Percentiles rank a stretch among this genome's conserved stretches.
Evolutionary conservation across 2,329 filamentous ascomycete genomes (phyloP).

Genomic region (Neophaeococcomyces mojaviensis): DNA sequence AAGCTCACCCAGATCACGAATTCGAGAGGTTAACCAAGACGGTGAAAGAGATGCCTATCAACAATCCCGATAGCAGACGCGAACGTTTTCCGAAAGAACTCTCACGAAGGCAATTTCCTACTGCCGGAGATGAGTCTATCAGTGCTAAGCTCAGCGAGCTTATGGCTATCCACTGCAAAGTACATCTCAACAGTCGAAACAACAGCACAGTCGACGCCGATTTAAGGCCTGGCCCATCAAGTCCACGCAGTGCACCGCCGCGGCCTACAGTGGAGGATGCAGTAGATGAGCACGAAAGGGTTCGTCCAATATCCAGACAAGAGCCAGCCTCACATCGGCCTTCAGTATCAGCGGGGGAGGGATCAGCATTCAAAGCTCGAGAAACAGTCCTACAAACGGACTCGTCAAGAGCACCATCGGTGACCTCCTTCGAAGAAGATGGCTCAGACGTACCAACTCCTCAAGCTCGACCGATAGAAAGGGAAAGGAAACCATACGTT

Average conservation of each 20-base stretch:
- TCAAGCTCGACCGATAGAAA: slow-evolving; percentile 50
- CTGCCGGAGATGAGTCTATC: slow-evolving; percentile 47
- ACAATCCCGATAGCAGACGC: slow-evolving; percentile 54
- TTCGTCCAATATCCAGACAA: neutral
- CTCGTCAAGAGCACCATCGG: slow-evolving; percentile 30
- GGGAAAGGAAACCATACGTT: slow-evolving; percentile 58
- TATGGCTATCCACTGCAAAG: slow-evolving; percentile 46
- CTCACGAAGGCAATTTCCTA: slow-evolving; percentile 64
- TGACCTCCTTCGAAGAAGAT: slow-evolving; percentile 31
- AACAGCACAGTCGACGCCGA: slow-evolving; percentile 31
- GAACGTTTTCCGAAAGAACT: slow-evolving; percentile 75
- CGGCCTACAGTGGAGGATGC: slow-evolving; percentile 7
- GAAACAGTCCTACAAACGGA: slow-evolving; percentile 15
- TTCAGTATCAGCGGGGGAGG: neutral
- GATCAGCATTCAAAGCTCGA: slow-evolving; percentile 33
- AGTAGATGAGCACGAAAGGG: slow-evolving; percentile 28
- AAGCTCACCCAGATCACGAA: slow-evolving; percentile 69
- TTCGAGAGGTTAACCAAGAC: slow-evolving; percentile 62
- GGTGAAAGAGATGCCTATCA: slow-evolving; percentile 64
- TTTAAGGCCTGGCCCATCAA: slow-evolving; percentile 23
- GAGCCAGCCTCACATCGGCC: neutral
- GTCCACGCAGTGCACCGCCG: slow-evolving; percentile 10
- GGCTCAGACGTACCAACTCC: slow-evolving; percentile 29
- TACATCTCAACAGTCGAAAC: slow-evolving; percentile 32
- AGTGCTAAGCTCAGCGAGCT: slow-evolving; percentile 55